Conservation (phyloP, 2,329 filamentous ascomycete species). For the Fusarium armeniacum region DNA sequence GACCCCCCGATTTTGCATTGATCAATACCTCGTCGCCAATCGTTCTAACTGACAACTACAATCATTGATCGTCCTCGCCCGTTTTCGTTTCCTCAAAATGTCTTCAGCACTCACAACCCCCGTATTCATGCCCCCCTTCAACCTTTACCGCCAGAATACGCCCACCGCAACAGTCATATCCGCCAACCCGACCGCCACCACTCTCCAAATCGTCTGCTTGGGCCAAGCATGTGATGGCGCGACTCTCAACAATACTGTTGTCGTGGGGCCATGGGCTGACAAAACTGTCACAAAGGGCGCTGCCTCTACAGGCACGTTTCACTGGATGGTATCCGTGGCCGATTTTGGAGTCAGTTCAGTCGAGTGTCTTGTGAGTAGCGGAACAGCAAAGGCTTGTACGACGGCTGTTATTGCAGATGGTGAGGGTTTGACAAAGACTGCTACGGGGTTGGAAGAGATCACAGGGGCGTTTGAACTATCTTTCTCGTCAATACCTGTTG, state of each 20-base stretch:
- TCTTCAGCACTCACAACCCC: slow-evolving; percentile 6
- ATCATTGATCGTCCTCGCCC: background rate
- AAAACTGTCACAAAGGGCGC: slow-evolving; percentile 9
- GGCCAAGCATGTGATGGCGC: background rate
- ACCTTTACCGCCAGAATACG: background rate
- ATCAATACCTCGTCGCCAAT: fast-evolving
- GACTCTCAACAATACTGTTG: slow-evolving; percentile 5
- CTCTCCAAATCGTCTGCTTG: background rate
- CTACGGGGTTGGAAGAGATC: slow-evolving; percentile 2
- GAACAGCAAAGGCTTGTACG: slow-evolving; percentile 1
- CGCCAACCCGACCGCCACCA: slow-evolving; percentile 16
- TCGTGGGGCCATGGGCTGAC: slow-evolving; percentile 22
- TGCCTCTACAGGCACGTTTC: slow-evolving; percentile 14
- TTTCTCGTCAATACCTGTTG: slow-evolving; percentile 1
- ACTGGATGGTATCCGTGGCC: slow-evolving; percentile 4
- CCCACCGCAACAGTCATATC: slow-evolving; percentile 3
- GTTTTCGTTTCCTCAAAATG: background rate
- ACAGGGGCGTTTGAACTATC: background rate
- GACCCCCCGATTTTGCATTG: background rate
- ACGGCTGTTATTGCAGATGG: background rate
- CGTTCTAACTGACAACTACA: background rate
- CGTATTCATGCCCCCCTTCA: slow-evolving; percentile 4
- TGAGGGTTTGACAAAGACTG: background rate
- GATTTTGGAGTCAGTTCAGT: background rate
- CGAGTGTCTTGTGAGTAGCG: slow-evolving; percentile 15